Evolutionary conservation across 768 basidiomycete genomes (phyloP).

Genomic region (Pleurotus tuber-regium): DNA sequence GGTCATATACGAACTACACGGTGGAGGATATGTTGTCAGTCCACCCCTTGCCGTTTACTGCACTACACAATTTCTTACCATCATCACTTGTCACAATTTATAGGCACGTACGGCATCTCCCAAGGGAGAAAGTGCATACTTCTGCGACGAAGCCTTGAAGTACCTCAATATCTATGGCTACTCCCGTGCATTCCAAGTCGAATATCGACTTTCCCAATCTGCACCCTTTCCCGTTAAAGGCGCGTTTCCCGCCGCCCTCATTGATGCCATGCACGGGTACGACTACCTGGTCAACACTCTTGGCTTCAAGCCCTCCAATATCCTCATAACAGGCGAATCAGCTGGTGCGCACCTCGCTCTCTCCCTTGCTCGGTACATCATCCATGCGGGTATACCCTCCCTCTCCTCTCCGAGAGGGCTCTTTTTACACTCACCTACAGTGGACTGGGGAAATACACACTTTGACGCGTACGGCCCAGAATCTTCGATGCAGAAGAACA

Average conservation of each 20-base stretch:
- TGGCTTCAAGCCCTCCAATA: slow-evolving; percentile 37
- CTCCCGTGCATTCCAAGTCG: slow-evolving; percentile 35
- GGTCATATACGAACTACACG: slow-evolving; percentile 31
- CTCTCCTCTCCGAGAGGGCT: slow-evolving; percentile 24
- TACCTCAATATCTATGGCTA: neutral
- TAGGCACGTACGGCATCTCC: slow-evolving; percentile 6
- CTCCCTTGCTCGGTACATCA: slow-evolving; percentile 35
- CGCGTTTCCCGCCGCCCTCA: slow-evolving; percentile 51
- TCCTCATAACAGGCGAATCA: slow-evolving; percentile 51
- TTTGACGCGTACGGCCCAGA: slow-evolving; percentile 15
- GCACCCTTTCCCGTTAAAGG: slow-evolving; percentile 25
- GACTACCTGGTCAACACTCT: slow-evolving; percentile 43
- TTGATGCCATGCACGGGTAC: slow-evolving; percentile 52
- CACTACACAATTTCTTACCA: no score
- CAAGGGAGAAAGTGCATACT: slow-evolving; percentile 4
- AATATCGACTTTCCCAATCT: slow-evolving; percentile 43
- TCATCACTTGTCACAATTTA: slow-evolving; percentile 4
- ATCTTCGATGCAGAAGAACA: slow-evolving; percentile 16
- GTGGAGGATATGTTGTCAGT: slow-evolving; percentile 27
- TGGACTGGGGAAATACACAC: slow-evolving; percentile 25
- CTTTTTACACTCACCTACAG: slow-evolving; percentile 30
- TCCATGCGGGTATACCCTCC: neutral
- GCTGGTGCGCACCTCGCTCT: slow-evolving; percentile 52
- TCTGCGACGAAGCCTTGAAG: slow-evolving; percentile 10
- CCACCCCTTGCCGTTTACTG: slow-evolving; percentile 22